Evolutionary conservation across 1,139 yeast genomes (phyloP).

Genomic region (Saccharomyces uvarum): DNA sequence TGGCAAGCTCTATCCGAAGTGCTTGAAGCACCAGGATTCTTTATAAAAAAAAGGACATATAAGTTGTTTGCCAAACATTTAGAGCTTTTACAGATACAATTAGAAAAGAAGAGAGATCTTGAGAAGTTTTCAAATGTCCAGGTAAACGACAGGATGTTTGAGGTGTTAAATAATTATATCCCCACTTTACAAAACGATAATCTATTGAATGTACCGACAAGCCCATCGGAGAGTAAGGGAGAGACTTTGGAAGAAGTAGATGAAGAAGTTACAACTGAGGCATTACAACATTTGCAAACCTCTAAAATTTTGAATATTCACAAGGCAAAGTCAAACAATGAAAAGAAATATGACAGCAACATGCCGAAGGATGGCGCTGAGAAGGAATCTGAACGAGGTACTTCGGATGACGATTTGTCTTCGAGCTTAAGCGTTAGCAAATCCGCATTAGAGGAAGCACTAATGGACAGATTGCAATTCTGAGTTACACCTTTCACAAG

Average conservation of each 20-base stretch:
- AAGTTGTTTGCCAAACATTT: constrained; percentile 25
- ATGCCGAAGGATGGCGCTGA: constrained; percentile 1
- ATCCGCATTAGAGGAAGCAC: constrained; percentile 42
- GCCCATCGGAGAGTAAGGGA: background rate
- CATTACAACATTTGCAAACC: constrained; percentile 21
- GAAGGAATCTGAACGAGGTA: constrained; percentile 4
- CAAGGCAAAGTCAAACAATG: constrained; percentile 6
- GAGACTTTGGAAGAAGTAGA: background rate
- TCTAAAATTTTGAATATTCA: constrained; percentile 20
- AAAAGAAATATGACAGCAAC: constrained; percentile 5
- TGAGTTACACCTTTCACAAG: constrained; percentile 41
- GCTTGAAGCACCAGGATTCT: constrained; percentile 25
- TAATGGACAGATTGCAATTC: constrained; percentile 31
- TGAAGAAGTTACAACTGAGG: constrained; percentile 12
- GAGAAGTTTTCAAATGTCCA: background rate
- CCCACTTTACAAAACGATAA: constrained; percentile 1
- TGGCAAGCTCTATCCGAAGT: constrained; percentile 31
- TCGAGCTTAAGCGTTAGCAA: constrained; percentile 36
- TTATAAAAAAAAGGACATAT: constrained; percentile 26
- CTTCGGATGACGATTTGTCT: constrained; percentile 19
- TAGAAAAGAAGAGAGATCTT: constrained; percentile 15
- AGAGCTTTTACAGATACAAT: constrained; percentile 21
- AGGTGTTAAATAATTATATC: background rate
- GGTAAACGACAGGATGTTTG: background rate
- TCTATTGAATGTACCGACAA: background rate